Conservation (phyloP, 164 flowering plant species). For the Pachysandra terminalis region DNA sequence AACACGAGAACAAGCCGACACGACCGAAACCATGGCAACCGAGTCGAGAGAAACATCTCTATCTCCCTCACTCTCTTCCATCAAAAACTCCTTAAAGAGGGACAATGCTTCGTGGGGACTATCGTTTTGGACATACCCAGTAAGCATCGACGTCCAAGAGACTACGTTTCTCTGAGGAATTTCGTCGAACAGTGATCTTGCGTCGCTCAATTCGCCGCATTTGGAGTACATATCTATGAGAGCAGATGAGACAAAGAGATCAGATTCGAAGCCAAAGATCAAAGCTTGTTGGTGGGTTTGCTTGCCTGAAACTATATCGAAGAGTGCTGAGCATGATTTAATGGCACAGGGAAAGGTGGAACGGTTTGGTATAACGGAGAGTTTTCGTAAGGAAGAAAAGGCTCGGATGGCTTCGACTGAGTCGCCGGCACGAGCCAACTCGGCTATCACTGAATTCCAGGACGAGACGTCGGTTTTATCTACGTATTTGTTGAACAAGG, state of each 20-base stretch:
- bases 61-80: too few species aligned
- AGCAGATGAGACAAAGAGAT: constrained; percentile 63
- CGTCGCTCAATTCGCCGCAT: constrained; percentile 49
- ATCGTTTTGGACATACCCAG: constrained; percentile 49
- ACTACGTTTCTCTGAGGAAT: too few species aligned
- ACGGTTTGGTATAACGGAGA: constrained; percentile 46
- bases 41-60: constrained; percentile 40
- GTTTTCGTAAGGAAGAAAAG: constrained; percentile 57
- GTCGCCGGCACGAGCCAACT: constrained; percentile 58
- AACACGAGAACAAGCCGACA: constrained; percentile 55
- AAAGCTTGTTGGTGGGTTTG: constrained; percentile 66
- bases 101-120: constrained; percentile 33
- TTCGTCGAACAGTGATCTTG: constrained; percentile 52
- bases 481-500: constrained; percentile 48
- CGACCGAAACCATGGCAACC: constrained; percentile 42
- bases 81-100: constrained; percentile 50
- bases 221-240: constrained; percentile 66
- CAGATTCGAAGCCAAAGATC: constrained; percentile 45
- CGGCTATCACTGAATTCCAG: constrained; percentile 74
- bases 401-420: constrained; percentile 58
- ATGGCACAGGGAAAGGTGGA: constrained; percentile 62
- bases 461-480: constrained; percentile 45
- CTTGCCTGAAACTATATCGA: constrained; percentile 45
- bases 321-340: constrained; percentile 62
- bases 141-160: constrained; percentile 64